Evolutionary conservation across 2,329 filamentous ascomycete genomes (phyloP).

Genomic region (Aspergillus melleus): DNA sequence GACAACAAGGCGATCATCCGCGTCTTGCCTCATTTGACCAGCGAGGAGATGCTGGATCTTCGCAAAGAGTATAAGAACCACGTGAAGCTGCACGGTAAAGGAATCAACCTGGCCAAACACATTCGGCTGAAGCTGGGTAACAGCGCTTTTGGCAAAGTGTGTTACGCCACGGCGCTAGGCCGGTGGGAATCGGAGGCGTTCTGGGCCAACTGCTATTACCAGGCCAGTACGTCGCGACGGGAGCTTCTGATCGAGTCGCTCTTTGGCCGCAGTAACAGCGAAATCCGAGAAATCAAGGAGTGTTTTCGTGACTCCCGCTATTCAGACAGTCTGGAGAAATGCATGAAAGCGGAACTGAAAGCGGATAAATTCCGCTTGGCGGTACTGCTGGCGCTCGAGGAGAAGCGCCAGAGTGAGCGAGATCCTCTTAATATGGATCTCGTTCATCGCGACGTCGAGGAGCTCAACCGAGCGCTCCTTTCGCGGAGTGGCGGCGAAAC

Average conservation of each 20-base stretch:
- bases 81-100: slow-evolving; percentile 63
- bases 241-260: slow-evolving; percentile 91
- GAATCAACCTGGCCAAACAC: slow-evolving; percentile 54
- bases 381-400: slow-evolving; percentile 79
- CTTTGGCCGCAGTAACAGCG: slow-evolving; percentile 86
- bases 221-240: slow-evolving; percentile 76
- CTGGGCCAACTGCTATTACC: slow-evolving; percentile 99
- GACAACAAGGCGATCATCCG: slow-evolving; percentile 74
- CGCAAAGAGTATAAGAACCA: slow-evolving; percentile 88
- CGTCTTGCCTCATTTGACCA: slow-evolving; percentile 78
- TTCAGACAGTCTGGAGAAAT: slow-evolving; percentile 72
- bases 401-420: slow-evolving; percentile 76
- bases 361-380: slow-evolving; percentile 95
- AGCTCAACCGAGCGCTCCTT: slow-evolving; percentile 68
- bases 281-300: slow-evolving; percentile 82
- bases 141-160: slow-evolving; percentile 74
- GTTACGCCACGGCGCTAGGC: slow-evolving; percentile 85
- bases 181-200: slow-evolving; percentile 92
- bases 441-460: slow-evolving; percentile 70
- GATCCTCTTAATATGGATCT: slow-evolving; percentile 64
- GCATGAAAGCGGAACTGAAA: slow-evolving; percentile 89
- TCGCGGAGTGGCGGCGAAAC: slow-evolving; percentile 79
- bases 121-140: slow-evolving; percentile 52
- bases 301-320: slow-evolving; percentile 93
- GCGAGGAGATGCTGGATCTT: slow-evolving; percentile 84